Base-by-base conservation (phyloP, 176 grass and related monocot species). In the Dendrocalamus sinicus region DNA sequence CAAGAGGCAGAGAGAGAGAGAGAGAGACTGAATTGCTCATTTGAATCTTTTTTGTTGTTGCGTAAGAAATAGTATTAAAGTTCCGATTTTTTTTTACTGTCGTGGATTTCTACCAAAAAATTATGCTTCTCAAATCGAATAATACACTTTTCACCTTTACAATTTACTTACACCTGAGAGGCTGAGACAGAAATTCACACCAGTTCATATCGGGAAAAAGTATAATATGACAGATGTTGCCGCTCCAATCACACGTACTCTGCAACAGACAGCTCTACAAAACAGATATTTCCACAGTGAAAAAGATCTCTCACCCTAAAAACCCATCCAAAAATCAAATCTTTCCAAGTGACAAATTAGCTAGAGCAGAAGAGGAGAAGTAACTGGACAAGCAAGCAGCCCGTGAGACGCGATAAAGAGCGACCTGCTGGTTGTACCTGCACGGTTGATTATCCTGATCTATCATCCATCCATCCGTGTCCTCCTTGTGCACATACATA, bases 401-500 rank as follows among this genome's bases (percentile, higher is more conserved):
- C 15, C 52, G 44, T 45, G 44, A 1, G 52, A 66, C 58, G 35
- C 23, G 77, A 65, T 15, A 2, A 2, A 24, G 54, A 48, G 24
- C 1, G 28, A 28, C 6, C 20, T 46, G 19, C 3, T 60, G 43
- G 26, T 50, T 41, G 61, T 71, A 53, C 83, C 24, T 76, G 60
- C 74, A 78, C 64, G 74, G 67, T 11, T 55, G 40, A 16, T 30
- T 41, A 20, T 28, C 15, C 24, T 4, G 9, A 55, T 50, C 67
- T 12, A 76, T 40, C n/a, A 76, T 53, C n/a, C n/a, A 76, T 53
- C n/a, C 39, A 15, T 12, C 67, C 67, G 81, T 89, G 67, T 35
- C 22, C 15, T 20, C 52, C 26, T 67, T 23, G 48, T 50, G 58
- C 68, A 35, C 30, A 32, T 32, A 32, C 51, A 71, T 51, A 72